Conservation (phyloP, 768 basidiomycete species). For the Tephrocybe sp. region DNA sequence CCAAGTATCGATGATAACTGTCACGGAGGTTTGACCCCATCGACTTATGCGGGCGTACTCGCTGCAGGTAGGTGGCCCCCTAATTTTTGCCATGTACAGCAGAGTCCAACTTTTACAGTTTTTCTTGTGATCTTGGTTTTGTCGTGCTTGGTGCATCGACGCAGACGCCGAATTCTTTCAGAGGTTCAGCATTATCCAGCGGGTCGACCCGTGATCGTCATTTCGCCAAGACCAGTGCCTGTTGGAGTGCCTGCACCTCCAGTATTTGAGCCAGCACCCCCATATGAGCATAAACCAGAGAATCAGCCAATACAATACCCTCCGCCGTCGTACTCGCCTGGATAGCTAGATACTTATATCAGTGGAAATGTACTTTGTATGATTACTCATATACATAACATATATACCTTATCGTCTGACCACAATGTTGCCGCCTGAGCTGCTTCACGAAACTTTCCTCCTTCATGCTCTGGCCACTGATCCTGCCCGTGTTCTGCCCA, state of each 20-base stretch:
- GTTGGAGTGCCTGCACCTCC: background rate
- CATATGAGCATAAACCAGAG: conserved; percentile 6
- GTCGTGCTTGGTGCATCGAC: background rate
- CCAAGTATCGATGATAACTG: background rate
- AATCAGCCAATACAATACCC: conserved; percentile 10
- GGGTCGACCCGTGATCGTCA: background rate
- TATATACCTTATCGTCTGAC: conserved; percentile 1
- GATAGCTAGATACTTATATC: background rate
- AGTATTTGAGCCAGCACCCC: conserved; percentile 14
- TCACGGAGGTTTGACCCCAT: background rate
- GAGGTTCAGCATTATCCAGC: background rate
- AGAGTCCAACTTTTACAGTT: background rate
- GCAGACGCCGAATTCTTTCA: background rate
- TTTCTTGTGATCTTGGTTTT: too few relatives aligned
- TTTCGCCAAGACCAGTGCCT: background rate
- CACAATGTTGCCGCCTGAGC: conserved; percentile 46
- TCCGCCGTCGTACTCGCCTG: conserved; percentile 16
- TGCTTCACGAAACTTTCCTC: conserved; percentile 60
- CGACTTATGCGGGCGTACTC: background rate
- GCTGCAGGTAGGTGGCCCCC: background rate
- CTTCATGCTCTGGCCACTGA: conserved; percentile 68
- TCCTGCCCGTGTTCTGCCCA: conserved; percentile 57
- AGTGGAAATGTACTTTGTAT: too few relatives aligned
- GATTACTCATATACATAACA: too few relatives aligned
- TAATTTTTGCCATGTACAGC: background rate